Evolutionary conservation across 257 asterid species (phyloP).

Genomic region (Knoxia roxburghii): DNA sequence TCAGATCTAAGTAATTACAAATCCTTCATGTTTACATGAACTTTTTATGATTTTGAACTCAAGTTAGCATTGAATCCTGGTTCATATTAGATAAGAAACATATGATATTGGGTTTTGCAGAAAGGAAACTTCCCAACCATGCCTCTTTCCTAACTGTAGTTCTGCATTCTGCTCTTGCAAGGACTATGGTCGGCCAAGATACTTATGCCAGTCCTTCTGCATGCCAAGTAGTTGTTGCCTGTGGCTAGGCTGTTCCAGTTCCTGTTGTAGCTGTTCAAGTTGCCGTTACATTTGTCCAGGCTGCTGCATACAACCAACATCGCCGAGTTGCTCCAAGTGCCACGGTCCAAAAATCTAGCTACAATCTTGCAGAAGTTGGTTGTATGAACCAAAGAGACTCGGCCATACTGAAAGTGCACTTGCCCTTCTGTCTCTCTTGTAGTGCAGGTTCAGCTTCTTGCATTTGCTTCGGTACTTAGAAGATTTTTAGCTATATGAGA

Average conservation of each 20-base stretch:
- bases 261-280: neutral
- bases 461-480: neutral
- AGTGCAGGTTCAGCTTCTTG: neutral
- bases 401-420: slow-evolving; percentile 27
- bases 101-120: slow-evolving; percentile 29
- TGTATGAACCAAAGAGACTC: slow-evolving; percentile 12
- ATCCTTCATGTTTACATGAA: neutral
- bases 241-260: slow-evolving; percentile 6
- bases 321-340: slow-evolving; percentile 24
- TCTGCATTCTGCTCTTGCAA: slow-evolving; percentile 7
- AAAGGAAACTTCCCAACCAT: slow-evolving; percentile 30
- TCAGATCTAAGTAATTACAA: too few relatives aligned
- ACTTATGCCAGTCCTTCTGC: slow-evolving; percentile 20
- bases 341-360: slow-evolving; percentile 18
- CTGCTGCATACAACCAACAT: too few relatives aligned
- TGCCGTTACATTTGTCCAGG: slow-evolving; percentile 10
- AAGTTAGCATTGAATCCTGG: neutral
- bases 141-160: slow-evolving; percentile 28
- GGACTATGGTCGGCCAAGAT: slow-evolving; percentile 1
- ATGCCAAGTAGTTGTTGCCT: slow-evolving; percentile 20
- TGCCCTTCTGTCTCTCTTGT: slow-evolving; percentile 6
- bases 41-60: neutral
- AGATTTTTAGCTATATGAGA: neutral
- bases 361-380: slow-evolving; percentile 31
- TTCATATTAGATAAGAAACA: slow-evolving; percentile 4